Conservation (phyloP, 352 stramenopile species). For the Pythium oligandrum region DNA sequence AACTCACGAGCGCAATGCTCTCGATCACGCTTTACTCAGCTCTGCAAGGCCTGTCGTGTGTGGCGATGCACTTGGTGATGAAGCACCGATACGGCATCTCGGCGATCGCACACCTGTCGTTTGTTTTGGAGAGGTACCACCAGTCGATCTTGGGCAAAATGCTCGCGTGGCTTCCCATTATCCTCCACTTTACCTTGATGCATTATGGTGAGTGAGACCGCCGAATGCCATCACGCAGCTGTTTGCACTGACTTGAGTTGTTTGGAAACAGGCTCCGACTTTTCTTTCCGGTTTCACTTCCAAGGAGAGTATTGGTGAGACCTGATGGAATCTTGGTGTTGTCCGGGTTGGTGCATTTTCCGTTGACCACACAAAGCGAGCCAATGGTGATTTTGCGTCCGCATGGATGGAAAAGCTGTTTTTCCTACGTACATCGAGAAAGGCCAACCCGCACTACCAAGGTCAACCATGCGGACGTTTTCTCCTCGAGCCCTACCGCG, state of each 20-base stretch:
- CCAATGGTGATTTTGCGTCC: no score
- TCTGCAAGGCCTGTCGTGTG: slow-evolving; percentile 12
- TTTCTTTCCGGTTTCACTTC: slow-evolving; percentile 2
- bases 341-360: not conserved
- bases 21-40: slow-evolving; percentile 16
- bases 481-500: no score
- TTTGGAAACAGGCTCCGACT: not conserved
- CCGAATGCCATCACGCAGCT: not conserved
- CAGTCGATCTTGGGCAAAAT: slow-evolving; percentile 18
- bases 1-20: not conserved
- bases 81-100: slow-evolving; percentile 15
- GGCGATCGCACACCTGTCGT: slow-evolving; percentile 15
- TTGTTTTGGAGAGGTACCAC: slow-evolving; percentile 16
- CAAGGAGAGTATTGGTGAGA: not conserved
- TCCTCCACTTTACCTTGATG: slow-evolving; percentile 9
- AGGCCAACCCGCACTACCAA: no score
- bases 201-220: slow-evolving; percentile 8
- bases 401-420: no score
- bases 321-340: not conserved
- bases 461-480: no score
- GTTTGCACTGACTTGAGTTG: no score
- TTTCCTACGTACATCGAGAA: no score
- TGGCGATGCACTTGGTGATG: slow-evolving; percentile 19
- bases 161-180: slow-evolving; percentile 17
- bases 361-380: not conserved